Percentiles rank a stretch among this genome's conserved stretches.
Evolutionary conservation across 2,329 filamentous ascomycete genomes (phyloP).

Genomic region (Diaporthe ampelina): DNA sequence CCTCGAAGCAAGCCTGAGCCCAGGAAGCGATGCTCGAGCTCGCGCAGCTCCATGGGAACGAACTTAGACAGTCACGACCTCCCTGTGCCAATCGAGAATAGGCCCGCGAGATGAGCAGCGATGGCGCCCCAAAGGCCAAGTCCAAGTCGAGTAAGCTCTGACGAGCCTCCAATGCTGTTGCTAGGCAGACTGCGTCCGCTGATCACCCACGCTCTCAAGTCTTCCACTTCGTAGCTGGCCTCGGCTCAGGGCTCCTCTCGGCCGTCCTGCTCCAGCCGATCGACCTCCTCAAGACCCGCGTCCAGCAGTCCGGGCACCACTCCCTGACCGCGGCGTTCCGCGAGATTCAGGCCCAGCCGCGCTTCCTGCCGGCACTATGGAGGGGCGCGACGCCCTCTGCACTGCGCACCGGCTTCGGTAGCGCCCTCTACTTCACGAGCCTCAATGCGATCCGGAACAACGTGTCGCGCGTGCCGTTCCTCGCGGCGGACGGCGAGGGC

Average conservation of each 20-base stretch:
- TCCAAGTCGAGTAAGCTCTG: slow-evolving; percentile 51
- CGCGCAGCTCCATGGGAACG: slow-evolving; percentile 6
- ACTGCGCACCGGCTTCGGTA: slow-evolving; percentile 93
- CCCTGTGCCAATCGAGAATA: slow-evolving; percentile 33
- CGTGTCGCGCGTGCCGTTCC: slow-evolving; percentile 61
- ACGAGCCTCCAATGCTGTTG: neutral
- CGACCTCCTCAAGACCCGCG: slow-evolving; percentile 95
- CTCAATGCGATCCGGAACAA: slow-evolving; percentile 86
- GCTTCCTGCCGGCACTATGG: slow-evolving; percentile 81
- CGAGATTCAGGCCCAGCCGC: slow-evolving; percentile 76
- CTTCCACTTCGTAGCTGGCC: slow-evolving; percentile 90
- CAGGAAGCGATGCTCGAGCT: slow-evolving; percentile 38
- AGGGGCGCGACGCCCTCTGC: slow-evolving; percentile 92
- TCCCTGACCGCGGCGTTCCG: slow-evolving; percentile 79
- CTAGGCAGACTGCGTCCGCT: neutral
- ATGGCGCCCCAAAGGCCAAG: slow-evolving; percentile 50
- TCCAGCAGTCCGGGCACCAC: slow-evolving; percentile 85
- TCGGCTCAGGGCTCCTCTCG: slow-evolving; percentile 88
- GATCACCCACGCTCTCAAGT: slow-evolving; percentile 58
- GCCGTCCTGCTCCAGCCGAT: slow-evolving; percentile 94
- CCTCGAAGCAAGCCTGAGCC: neutral
- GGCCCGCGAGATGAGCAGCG: slow-evolving; percentile 49
- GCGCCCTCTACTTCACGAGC: slow-evolving; percentile 92
- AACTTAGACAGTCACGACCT: slow-evolving; percentile 21
- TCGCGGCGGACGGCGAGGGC: slow-evolving; percentile 53